Evolutionary conservation across 495 filamentous ascomycete genomes (phyloP), one percentile per base, ranked within the genome.

Genomic region (Amorphotheca resinae): DNA sequence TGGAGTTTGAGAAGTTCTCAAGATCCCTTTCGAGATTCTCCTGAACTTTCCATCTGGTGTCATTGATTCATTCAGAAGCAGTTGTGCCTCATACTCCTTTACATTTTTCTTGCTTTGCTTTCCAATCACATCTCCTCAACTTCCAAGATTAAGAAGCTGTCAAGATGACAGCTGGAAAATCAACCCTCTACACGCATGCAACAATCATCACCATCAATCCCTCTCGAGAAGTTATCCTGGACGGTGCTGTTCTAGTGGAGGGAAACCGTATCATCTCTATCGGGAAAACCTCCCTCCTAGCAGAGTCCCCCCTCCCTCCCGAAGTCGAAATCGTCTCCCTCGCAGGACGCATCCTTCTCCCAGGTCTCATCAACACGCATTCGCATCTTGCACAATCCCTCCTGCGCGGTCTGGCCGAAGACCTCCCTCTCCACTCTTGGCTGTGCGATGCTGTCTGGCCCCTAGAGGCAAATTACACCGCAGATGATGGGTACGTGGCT

Each of bases 321-420:
- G 42, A 52, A 16, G 48, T 36, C 11, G 25, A 9, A 15, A 44
- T 25, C 15, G 37, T 48, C 34, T 48, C 49, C 11, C 49, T 52
- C 23, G 18, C 21, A 22, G 41, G 36, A n/a, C 44, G 44, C 9
- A 48, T 52, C 28, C 21, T 52, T n/a, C 34, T 52, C 23, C 49
- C 49, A 14, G 49, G 49, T 7, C 49, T 52, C n/a, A 45, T 52
- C 33, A 52, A 52, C 25, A 52, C 49, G 9, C 49, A 52, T 21
- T 52, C 49, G 12, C 44, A 52, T 34, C 49, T 52, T 20, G 49
- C 49, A 35, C 49, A 52, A 34, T 52, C 49, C 2, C 49, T 52
- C 22, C 36, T 52, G 1, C 33, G 49, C 1, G 49, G 49, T 22
- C 37, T 52, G 17, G 49, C 49, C 20, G 49, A 52, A 33, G 44